These are phyloP conservation scores for Moesziomyces sp. DNA, from an alignment of 1,284 basidiomycete species.

Conservation along the genomic window DNA sequence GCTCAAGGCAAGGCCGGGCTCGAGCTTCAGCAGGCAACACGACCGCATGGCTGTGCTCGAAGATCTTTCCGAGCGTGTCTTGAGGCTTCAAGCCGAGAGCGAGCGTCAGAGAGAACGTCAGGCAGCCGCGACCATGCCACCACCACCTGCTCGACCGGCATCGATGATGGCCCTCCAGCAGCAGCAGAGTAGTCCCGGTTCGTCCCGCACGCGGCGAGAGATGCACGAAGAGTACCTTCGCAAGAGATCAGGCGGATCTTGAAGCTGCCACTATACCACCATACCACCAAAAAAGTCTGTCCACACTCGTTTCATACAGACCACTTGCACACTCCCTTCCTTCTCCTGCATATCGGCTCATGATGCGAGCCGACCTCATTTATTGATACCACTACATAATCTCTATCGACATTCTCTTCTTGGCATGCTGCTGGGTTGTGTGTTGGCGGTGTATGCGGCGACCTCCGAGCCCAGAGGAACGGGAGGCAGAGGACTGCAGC, in stretches of 20 bases:
- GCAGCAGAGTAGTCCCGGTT: slow-evolving; percentile 5
- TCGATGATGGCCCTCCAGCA: neutral
- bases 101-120: slow-evolving; percentile 18
- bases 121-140: slow-evolving; percentile 31
- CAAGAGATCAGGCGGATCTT: slow-evolving; percentile 10
- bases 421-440: too few relatives aligned
- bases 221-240: slow-evolving; percentile 39
- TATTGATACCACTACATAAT: slow-evolving; percentile 8
- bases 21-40: slow-evolving; percentile 6
- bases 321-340: neutral
- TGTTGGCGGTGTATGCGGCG: too few relatives aligned
- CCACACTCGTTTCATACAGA: too few relatives aligned
- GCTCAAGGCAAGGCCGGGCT: neutral
- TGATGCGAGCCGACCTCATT: slow-evolving; percentile 1
- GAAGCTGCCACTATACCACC: neutral
- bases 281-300: too few relatives aligned
- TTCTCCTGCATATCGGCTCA: neutral
- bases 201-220: slow-evolving; percentile 20
- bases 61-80: slow-evolving; percentile 31
- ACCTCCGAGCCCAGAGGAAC: neutral
- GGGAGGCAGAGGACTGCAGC: too few relatives aligned
- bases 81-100: slow-evolving; percentile 24
- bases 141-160: slow-evolving; percentile 9
- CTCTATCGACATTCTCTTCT: neutral
- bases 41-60: slow-evolving; percentile 34